Base-by-base conservation (phyloP, 345 rosid genomes). In the Clausena lansium region DNA sequence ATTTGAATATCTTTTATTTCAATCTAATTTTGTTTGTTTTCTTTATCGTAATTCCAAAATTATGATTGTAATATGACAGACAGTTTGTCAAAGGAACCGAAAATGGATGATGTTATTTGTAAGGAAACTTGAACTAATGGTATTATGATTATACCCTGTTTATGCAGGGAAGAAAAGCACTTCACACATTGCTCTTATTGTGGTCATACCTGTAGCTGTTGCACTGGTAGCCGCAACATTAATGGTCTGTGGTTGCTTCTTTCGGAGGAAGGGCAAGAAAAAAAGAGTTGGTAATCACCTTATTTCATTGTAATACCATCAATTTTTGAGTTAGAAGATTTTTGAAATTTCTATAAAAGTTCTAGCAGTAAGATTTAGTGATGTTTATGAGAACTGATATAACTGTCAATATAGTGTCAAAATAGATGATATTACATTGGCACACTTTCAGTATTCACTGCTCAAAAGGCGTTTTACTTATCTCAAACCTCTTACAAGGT, bases 101-200 rank as follows among this genome's bases (percentile, higher is more conserved):
- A 45, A 45, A 45, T 45, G 50, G 50, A 45, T 45, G 50, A 45
- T 45, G 50, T 45, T 14, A 13, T 3, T 68, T 30, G 15, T 22
- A 45, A 70, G 38, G 13, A 35, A 54, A 14, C 20, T 17, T 67
- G 39, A 27, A 38, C 36, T 60, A 15, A 13, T 50, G 14, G 28
- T 33, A 27, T 22, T 52, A 13, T 33, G 17, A 62, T 33, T 41
- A 65, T 66, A 55, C 60, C 9, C 22, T 41, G 28, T 55, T 71
- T 60, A 33, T 77, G 78, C 70, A 77, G 88, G 76, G 33, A 82
- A 70, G 61, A 82, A 22, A 55, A 70, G 62, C 36, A 25, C 30
- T 59, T 75, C 71, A 19, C 83, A 62, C 64, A 27, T 72, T 32
- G 32, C 70, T 20, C 38, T 75, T 19, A 17, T 68, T 11, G 74